Evolutionary conservation across 2,329 filamentous ascomycete genomes (phyloP), one percentile per base, ranked within the genome.

Genomic region (Fusarium goolgardi): DNA sequence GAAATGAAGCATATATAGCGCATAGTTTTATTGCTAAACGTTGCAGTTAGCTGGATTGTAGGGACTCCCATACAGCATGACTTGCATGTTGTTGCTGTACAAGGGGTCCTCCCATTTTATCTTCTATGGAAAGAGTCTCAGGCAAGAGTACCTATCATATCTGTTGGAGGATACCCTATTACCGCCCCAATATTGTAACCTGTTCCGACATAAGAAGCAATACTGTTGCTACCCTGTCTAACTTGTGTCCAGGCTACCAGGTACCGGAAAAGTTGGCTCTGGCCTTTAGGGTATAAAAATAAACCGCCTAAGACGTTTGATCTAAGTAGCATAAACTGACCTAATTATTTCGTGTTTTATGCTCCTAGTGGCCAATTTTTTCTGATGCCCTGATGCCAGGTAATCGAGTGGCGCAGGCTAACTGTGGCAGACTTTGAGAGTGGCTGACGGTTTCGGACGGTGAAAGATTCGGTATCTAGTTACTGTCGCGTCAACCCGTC

Each of bases 1-100:
- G 12, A 39, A 6, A 20, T 21, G 11, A 21, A 21, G 8, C n/a
- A 21, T 39, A 15, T 35, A n/a, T 21, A 21, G 15, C 5, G 3
- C 1, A n/a, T 4, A 4, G 12, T 39, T 39, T 21, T 9, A 21
- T 20, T 37, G n/a, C 1, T 20, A 0, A 3, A 11, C 0, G n/a
- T 37, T 37, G 18, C 9, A 37, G 5, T 20, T 7, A 4, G 5
- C n/a, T 39, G 12, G 11, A 39, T 21, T 20, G 4, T 3, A 20
- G 6, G 13, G 12, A 12, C n/a, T 12, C 11, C 20, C 5, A 10
- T 13, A 7, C 10, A 37, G 2, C 3, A 39, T 20, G 4, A 39
- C n/a, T 20, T 13, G 1, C 12, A 13, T 8, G 4, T 39, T 20
- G 12, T 20, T 39, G 3, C 35, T 15, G 12, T 4, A 6, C 7